Conservation (phyloP, 2,329 filamentous ascomycete species). For the Neopestalotiopsis clavispora region DNA sequence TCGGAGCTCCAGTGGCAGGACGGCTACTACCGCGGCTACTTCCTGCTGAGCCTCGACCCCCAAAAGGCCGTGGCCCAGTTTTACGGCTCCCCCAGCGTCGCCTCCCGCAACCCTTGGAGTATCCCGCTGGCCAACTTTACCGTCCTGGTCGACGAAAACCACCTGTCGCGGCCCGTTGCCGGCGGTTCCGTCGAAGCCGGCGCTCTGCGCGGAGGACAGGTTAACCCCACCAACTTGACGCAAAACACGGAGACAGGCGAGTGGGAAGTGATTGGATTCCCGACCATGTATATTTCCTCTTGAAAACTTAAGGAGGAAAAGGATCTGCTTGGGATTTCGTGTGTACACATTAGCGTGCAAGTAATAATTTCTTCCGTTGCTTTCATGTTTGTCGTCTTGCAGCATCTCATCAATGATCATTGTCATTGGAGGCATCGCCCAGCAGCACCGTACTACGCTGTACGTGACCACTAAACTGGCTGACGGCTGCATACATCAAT, state of each 20-base stretch:
- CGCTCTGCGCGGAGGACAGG: slow-evolving; percentile 51
- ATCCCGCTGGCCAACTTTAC: slow-evolving; percentile 15
- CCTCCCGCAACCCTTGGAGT: slow-evolving; percentile 8
- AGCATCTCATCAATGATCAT: too few species aligned
- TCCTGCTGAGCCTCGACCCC: slow-evolving; percentile 2
- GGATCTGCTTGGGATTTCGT: not conserved
- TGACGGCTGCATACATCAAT: too few species aligned
- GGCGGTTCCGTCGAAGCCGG: slow-evolving; percentile 13
- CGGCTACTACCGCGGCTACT: slow-evolving; percentile 13
- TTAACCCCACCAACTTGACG: slow-evolving; percentile 56
- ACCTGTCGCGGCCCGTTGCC: slow-evolving; percentile 13
- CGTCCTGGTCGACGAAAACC: slow-evolving; percentile 3
- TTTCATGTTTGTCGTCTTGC: too few species aligned
- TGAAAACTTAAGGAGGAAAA: not conserved
- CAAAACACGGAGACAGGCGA: slow-evolving; percentile 37
- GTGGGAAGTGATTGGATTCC: slow-evolving; percentile 35
- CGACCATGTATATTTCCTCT: slow-evolving; percentile 34
- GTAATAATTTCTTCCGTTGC: too few species aligned
- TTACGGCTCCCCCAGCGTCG: slow-evolving; percentile 14
- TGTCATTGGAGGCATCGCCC: too few species aligned
- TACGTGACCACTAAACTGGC: too few species aligned
- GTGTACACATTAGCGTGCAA: too few species aligned
- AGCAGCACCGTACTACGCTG: too few species aligned
- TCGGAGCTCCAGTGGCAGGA: slow-evolving; percentile 17
- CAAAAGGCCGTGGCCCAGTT: slow-evolving; percentile 9